Evolutionary conservation across 2,329 filamentous ascomycete genomes (phyloP).

Genomic region (Gnomoniopsis smithogilvyi): DNA sequence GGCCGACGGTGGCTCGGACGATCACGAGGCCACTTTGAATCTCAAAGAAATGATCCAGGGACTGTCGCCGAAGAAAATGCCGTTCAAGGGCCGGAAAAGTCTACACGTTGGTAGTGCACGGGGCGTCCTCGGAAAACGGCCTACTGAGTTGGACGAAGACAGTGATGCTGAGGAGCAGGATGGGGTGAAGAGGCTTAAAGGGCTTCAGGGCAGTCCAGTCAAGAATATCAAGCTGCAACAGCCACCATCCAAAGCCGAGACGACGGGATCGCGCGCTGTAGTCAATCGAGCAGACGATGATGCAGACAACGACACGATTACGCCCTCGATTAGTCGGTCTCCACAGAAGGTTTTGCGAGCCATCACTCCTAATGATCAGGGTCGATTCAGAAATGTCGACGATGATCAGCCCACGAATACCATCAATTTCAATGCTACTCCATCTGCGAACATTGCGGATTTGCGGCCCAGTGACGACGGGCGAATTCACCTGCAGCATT

Average conservation of each 20-base stretch:
- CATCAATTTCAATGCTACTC: conserved; percentile 40
- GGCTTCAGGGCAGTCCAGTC: conserved; percentile 71
- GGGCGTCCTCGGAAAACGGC: conserved; percentile 72
- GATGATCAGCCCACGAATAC: conserved; percentile 43
- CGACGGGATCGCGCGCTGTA: conserved; percentile 52
- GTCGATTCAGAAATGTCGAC: conserved; percentile 52
- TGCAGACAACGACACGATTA: conserved; percentile 30
- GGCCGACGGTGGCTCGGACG: conserved; percentile 44
- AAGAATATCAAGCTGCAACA: conserved; percentile 70
- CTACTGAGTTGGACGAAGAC: conserved; percentile 65
- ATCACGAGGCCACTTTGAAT: conserved; percentile 62
- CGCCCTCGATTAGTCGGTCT: conserved; percentile 42
- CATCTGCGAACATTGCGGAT: conserved; percentile 2
- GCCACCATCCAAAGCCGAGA: conserved; percentile 65
- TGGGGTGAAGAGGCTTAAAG: conserved; percentile 66
- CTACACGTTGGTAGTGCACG: conserved; percentile 71
- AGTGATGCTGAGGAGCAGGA: conserved; percentile 58
- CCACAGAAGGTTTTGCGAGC: conserved; percentile 41
- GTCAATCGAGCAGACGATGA: conserved; percentile 46
- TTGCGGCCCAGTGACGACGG: conserved; percentile 52
- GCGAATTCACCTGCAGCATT: conserved; percentile 81
- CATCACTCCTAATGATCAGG: conserved; percentile 55
- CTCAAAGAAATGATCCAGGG: conserved; percentile 76
- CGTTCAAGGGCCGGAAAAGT: conserved; percentile 67
- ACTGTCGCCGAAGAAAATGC: conserved; percentile 71